phyloP scores from a whole-genome alignment of 306 rosid genomes.

The Casuarina glauca region DNA sequence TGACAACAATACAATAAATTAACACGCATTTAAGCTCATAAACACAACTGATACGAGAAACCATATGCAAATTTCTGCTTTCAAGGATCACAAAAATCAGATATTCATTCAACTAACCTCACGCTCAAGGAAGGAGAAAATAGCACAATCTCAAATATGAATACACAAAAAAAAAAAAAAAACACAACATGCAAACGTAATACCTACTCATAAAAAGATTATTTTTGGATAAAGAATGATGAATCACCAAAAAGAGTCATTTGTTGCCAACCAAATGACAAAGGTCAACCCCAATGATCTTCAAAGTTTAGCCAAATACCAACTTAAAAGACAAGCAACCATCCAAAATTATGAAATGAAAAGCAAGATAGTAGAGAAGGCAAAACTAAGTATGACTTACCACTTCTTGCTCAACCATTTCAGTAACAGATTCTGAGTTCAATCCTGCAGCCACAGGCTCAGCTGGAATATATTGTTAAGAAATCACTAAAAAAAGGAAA shows the following conservation, averaged over 20 bases:
- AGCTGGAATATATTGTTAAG: constrained; percentile 39
- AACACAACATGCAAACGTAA: neutral
- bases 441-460: constrained; percentile 33
- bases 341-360: neutral
- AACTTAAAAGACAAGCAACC: constrained; percentile 16
- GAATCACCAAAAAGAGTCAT: neutral
- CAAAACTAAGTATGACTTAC: constrained; percentile 26
- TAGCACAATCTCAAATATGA: too few species aligned
- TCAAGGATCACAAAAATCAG: neutral
- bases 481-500: neutral
- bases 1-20: neutral
- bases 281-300: neutral
- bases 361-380: neutral
- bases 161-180: neutral
- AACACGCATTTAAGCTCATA: neutral
- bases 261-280: neutral
- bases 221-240: neutral
- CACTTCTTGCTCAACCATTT: constrained; percentile 33
- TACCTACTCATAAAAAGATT: neutral
- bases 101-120: neutral
- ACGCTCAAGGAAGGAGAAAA: neutral
- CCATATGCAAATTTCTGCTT: neutral
- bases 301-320: neutral
- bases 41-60: neutral
- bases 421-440: constrained; percentile 28